phyloP scores from a whole-genome alignment of 805 yeast species.

The Suhomyces emberorum region DNA sequence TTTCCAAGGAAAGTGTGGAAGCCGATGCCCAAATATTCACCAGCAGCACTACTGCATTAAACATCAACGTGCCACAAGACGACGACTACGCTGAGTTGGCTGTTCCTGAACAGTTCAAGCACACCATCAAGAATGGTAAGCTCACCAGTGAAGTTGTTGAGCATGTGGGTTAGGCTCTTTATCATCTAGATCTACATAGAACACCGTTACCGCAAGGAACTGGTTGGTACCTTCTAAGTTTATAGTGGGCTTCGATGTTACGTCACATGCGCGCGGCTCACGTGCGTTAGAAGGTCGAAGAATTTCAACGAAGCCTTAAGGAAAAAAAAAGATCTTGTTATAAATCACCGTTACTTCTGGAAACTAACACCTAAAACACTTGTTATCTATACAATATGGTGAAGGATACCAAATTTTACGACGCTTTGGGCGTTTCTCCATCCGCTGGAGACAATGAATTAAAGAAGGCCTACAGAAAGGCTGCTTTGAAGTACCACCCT shows the following conservation, averaged over 20 bases:
- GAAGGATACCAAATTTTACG: conserved; percentile 76
- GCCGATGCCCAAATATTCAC: conserved; percentile 70
- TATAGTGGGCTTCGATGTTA: too few species aligned
- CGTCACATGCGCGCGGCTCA: conserved; percentile 1
- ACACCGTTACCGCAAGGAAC: too few species aligned
- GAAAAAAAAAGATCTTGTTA: conserved; percentile 2
- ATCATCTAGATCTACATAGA: too few species aligned
- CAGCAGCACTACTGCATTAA: conserved; percentile 79
- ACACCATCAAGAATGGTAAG: conserved; percentile 59
- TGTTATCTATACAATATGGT: conserved; percentile 47
- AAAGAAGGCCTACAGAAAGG: conserved; percentile 78
- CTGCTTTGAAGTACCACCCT: conserved; percentile 80
- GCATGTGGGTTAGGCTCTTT: conserved; percentile 75
- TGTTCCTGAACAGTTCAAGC: conserved; percentile 89
- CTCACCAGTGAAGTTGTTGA: conserved; percentile 72
- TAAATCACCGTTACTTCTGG: not conserved
- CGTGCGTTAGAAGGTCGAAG: conserved; percentile 3
- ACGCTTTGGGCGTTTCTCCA: conserved; percentile 66
- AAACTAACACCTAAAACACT: not conserved
- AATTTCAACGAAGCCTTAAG: conserved; percentile 4
- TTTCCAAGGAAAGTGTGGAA: conserved; percentile 65
- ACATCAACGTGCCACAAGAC: conserved; percentile 74
- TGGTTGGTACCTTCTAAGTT: too few species aligned
- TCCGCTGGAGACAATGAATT: conserved; percentile 67
- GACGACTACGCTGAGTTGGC: conserved; percentile 80